A percentile compares a stretch with the other conserved stretches of the same genome.
Conservation (phyloP, 192 early-diverging fungal species). For the Thamnidium elegans region DNA sequence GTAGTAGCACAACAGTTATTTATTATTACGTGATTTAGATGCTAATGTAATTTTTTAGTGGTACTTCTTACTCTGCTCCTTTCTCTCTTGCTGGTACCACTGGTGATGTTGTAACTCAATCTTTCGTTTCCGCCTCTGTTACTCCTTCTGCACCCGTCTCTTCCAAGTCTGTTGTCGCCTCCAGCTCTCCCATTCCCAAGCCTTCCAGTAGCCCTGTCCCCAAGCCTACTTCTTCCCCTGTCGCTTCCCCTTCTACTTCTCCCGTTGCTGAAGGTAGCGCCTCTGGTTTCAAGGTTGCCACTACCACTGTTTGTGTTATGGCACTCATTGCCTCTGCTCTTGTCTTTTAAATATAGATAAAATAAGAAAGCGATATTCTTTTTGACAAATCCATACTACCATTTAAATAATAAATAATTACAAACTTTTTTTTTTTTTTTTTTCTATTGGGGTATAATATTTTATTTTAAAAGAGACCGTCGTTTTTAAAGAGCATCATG, state of each 20-base stretch:
- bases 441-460: not conserved
- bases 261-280: not conserved
- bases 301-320: not conserved
- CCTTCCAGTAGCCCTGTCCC: not conserved
- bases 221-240: not conserved
- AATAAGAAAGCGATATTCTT: no score
- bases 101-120: slow-evolving; percentile 8
- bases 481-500: slow-evolving; percentile 50
- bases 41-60: not conserved
- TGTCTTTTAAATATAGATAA: slow-evolving; percentile 10
- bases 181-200: not conserved
- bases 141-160: not conserved
- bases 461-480: slow-evolving; percentile 43
- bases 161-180: not conserved
- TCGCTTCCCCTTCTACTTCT: not conserved
- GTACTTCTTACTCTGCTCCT: slow-evolving; percentile 5
- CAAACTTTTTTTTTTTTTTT: slow-evolving; percentile 6
- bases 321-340: not conserved
- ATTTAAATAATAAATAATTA: slow-evolving; percentile 2
- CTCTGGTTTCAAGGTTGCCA: not conserved
- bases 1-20: slow-evolving; percentile 8
- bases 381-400: no score
- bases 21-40: not conserved
- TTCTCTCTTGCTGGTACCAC: slow-evolving; percentile 5
- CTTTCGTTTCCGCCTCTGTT: slow-evolving; percentile 5